Base-by-base conservation (phyloP, 305 asterid genomes). In the Rubia occidens region DNA sequence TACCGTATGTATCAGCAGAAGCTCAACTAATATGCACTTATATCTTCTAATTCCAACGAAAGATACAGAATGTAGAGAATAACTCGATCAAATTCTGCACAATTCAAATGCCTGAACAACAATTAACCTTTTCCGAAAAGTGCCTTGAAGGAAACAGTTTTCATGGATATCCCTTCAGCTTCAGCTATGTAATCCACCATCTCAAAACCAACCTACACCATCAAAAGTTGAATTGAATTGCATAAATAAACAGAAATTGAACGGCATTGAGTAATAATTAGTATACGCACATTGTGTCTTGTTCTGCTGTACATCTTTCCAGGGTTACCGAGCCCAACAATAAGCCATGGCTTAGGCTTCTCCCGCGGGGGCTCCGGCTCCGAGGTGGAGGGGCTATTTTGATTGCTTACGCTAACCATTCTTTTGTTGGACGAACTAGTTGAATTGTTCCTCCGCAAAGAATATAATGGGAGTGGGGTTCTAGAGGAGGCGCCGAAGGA, bases 251-350 rank as follows among this genome's bases (percentile, higher is more conserved):
- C 7, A 44, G 66, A 69, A 24, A 32, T 8, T 14, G 67, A 9
- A 0, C 26, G 45, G 8, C 20, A 51, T 5, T 51, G 58, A 47
- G 54, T 47, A 47, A 14, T 42, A 42, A 9, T 42, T 11, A 11
- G 45, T 20, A 32, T 32, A 70, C 82, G 59, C 43, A 93, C 98
- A 72, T 90, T 93, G 76, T 93, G 98, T 64, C 97, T 95, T 18
- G 97, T 93, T 73, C 83, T 83, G 64, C 75, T 75, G 71, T 68
- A 94, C 20, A 79, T 92, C 82, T 88, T 94, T n/a, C 96, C 98
- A 0, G 98, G 97, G 68, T 94, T 94, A n/a, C 97, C 98, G 53
- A 94, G 96, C 67, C 98, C 98, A 54, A 94, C 97, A 39, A 94
- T 80, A 54, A 94, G 92, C 98, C 97, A 90, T 3, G 98, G 96